phyloP scores from a whole-genome alignment of 2,329 filamentous ascomycete species.

The Aspergillus luchuensis region DNA sequence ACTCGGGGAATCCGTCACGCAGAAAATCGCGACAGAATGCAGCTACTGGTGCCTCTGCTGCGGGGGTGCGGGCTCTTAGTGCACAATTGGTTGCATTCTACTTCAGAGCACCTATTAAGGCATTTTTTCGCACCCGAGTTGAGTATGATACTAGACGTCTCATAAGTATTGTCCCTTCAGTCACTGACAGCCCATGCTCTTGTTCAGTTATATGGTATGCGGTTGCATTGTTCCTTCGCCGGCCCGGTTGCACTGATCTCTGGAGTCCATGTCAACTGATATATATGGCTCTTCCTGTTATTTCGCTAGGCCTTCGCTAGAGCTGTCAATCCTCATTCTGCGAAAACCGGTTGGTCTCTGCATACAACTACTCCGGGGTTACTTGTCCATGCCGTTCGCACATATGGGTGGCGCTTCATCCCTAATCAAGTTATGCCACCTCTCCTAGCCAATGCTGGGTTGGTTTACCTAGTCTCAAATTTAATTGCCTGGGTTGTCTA shows the following conservation, averaged over 20 bases:
- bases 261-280: slow-evolving; percentile 11
- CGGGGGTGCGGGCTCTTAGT: slow-evolving; percentile 78
- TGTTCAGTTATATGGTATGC: slow-evolving; percentile 54
- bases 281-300: neutral
- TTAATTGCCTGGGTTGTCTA: neutral
- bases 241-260: neutral
- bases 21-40: slow-evolving; percentile 60
- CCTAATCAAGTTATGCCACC: slow-evolving; percentile 66
- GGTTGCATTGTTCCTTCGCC: neutral
- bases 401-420: slow-evolving; percentile 66
- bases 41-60: slow-evolving; percentile 76
- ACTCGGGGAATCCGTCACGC: slow-evolving; percentile 27
- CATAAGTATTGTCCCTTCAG: neutral
- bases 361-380: slow-evolving; percentile 63
- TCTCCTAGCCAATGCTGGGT: slow-evolving; percentile 63
- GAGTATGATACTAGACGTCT: slow-evolving; percentile 63
- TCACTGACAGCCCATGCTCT: neutral
- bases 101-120: slow-evolving; percentile 86
- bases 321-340: slow-evolving; percentile 60
- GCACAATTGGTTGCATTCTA: slow-evolving; percentile 86
- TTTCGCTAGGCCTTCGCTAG: slow-evolving; percentile 59
- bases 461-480: slow-evolving; percentile 21
- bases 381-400: slow-evolving; percentile 60
- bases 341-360: slow-evolving; percentile 57
- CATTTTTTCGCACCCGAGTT: slow-evolving; percentile 86